Evolutionary conservation across 208 protist species (phyloP).

Genomic region (Trichomonas vaginalis): DNA sequence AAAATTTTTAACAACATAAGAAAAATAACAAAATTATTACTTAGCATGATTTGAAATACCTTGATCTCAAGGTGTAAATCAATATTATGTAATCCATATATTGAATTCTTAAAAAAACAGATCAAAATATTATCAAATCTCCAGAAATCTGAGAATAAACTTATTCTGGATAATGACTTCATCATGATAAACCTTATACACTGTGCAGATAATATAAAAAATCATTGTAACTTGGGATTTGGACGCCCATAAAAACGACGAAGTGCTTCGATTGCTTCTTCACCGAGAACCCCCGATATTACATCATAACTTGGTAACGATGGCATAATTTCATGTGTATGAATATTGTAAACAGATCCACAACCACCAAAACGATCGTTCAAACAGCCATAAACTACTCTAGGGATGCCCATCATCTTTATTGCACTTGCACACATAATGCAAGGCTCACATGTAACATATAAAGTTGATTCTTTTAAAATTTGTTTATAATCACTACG

Average conservation of each 20-base stretch:
- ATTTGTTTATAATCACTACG: neutral
- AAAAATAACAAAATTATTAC: no score
- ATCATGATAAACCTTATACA: no score
- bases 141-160: no score
- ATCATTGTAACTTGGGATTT: neutral
- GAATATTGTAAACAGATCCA: conserved; percentile 28
- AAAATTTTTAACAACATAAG: no score
- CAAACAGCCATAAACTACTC: conserved; percentile 34
- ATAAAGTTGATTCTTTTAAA: conserved; percentile 26
- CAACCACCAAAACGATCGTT: conserved; percentile 42
- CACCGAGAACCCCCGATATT: neutral
- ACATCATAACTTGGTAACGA: neutral
- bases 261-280: neutral
- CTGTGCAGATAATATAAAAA: neutral
- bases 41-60: no score
- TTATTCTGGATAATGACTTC: no score
- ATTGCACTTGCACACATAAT: conserved; percentile 44
- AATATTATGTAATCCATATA: no score
- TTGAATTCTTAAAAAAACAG: no score
- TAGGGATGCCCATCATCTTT: conserved; percentile 19
- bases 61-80: no score
- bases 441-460: conserved; percentile 45
- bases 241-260: neutral
- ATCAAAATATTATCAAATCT: no score
- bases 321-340: neutral